Conservation (phyloP, 768 basidiomycete species). For the Imleria badia region DNA sequence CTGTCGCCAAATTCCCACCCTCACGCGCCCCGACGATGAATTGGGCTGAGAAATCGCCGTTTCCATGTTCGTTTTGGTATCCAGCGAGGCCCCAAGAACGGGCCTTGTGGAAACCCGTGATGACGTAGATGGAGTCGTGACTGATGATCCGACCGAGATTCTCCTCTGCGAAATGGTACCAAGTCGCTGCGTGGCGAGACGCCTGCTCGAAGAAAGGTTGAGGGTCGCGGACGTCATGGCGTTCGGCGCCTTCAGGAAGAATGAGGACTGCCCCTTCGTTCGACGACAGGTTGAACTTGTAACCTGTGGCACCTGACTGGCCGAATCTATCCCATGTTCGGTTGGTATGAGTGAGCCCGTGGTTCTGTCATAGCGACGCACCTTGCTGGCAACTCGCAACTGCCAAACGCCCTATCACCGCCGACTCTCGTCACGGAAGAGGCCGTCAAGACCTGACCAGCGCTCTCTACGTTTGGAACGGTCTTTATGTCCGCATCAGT, state of each 20-base stretch:
- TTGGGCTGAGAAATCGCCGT: constrained; percentile 4
- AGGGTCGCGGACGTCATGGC: constrained; percentile 27
- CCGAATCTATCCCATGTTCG: neutral
- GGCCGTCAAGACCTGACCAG: constrained; percentile 6
- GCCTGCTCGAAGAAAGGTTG: constrained; percentile 29
- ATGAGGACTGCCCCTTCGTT: constrained; percentile 33
- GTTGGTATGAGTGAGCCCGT: neutral
- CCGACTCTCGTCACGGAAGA: constrained; percentile 16
- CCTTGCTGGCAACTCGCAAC: constrained; percentile 3
- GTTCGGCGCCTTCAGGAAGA: constrained; percentile 34
- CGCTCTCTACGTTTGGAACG: constrained; percentile 6
- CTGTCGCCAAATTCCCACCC: constrained; percentile 5
- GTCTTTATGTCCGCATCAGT: constrained; percentile 17
- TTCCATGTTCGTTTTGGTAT: constrained; percentile 11
- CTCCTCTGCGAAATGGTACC: constrained; percentile 33
- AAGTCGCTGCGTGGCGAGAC: constrained; percentile 23
- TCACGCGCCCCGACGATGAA: constrained; percentile 15
- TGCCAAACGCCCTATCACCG: neutral
- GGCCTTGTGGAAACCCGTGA: constrained; percentile 29
- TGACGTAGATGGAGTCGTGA: constrained; percentile 34
- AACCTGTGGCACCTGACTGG: neutral
- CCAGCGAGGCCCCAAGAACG: constrained; percentile 32
- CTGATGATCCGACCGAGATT: constrained; percentile 28
- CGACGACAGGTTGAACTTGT: constrained; percentile 18
- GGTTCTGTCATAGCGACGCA: neutral